Evolutionary conservation across 257 asterid species (phyloP), one percentile per base, ranked within the genome.

Genomic region (Forsythia suspensa): DNA sequence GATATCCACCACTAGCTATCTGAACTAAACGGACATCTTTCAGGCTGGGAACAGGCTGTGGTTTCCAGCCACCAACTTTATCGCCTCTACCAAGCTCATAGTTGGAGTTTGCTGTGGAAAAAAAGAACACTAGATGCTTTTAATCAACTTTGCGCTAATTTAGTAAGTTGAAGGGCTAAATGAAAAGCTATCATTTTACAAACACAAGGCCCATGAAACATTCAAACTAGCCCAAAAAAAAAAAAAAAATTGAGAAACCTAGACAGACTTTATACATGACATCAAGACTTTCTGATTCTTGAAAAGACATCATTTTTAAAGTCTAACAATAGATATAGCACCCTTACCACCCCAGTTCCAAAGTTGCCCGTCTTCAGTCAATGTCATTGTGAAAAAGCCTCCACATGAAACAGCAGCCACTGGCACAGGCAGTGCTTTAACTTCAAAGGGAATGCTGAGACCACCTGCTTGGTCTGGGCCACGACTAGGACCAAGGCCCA

Each of bases 281-380:
- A 0, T 44, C 4, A 12, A 10, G 16, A 44, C 52, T 44, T 44
- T 44, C 15, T 44, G 52, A 44, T 29, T 29, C 34, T 29, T 29
- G n/a, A 77, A 15, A 16, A 42, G 48, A 40, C 37, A 76, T 24
- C 74, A 61, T 10, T 37, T 29, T 29, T 29, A 29, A 29, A 29
- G 34, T 36, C 24, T 70, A 65, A 9, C 8, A 36, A 48, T 71
- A 29, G 51, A 70, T 51, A 80, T 59, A 52, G 82, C 46, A 77
- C 29, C 16, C 85, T 77, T 82, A 95, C 99, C 99, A 83, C 99
- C 99, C 99, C 98, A 94, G 78, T 86, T 96, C 99, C 99, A 96
- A 69, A 94, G 93, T 80, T 91, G 94, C 36, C 99, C 99, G 13
- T 85, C 96, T 81, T 89, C 88, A 44, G 97, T 88, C 84, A 96